Conservation (phyloP, 2,329 filamentous ascomycete species). For the Rugonectria rugulosa region DNA sequence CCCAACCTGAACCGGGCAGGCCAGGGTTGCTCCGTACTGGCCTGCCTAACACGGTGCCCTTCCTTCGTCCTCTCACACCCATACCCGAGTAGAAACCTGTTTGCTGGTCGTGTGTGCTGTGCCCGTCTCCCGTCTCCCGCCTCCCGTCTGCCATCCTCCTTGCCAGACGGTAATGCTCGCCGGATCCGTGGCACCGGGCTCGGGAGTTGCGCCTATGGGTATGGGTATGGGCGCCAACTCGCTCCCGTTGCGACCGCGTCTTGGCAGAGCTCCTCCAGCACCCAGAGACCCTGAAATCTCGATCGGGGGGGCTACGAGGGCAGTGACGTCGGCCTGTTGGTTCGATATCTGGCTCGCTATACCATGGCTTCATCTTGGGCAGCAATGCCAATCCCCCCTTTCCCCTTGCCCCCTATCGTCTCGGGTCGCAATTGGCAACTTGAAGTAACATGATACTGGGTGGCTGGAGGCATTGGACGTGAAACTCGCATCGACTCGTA, state of each 20-base stretch:
- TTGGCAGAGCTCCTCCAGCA: conserved; percentile 26
- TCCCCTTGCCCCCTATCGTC: not conserved
- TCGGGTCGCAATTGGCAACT: not conserved
- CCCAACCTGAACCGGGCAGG: no score
- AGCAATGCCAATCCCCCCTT: not conserved
- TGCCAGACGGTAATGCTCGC: conserved; percentile 12
- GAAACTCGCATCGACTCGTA: no score
- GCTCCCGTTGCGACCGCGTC: conserved; percentile 35
- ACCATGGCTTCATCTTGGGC: not conserved
- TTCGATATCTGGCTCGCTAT: not conserved
- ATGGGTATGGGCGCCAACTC: conserved; percentile 13
- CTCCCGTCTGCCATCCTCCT: not conserved
- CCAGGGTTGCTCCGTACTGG: no score
- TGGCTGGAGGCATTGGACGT: no score
- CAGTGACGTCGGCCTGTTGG: conserved; percentile 12
- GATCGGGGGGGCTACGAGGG: conserved; percentile 5
- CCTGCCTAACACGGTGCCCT: conserved; percentile 15
- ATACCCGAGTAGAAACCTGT: no score
- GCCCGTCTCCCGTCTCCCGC: no score
- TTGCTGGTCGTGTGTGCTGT: no score
- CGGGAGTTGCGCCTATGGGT: conserved; percentile 5
- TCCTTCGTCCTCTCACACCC: not conserved
- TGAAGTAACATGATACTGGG: not conserved
- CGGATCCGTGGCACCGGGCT: conserved; percentile 29
- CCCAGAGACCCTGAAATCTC: conserved; percentile 11